These are phyloP conservation scores for Colletotrichum costaricense DNA, from an alignment of 2,329 filamentous ascomycete species.

Conservation along the genomic window DNA sequence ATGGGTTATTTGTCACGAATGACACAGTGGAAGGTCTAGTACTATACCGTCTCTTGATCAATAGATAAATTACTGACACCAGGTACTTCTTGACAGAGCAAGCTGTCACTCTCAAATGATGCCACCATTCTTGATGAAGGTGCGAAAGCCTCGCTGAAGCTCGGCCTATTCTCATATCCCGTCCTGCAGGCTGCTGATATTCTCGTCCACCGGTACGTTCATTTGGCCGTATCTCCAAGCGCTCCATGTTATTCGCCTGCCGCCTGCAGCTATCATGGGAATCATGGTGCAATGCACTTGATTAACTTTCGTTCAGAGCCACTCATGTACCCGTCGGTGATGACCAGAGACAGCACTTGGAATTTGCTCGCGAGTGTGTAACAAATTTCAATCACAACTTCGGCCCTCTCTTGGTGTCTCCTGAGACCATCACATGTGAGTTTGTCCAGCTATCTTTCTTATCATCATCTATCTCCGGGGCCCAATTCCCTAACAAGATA, in stretches of 20 bases:
- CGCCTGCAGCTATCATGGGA: not conserved
- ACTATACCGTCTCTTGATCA: not conserved
- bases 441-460: conserved; percentile 31
- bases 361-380: conserved; percentile 89
- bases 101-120: conserved; percentile 73
- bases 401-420: conserved; percentile 70
- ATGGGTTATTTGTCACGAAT: conserved; percentile 97
- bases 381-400: conserved; percentile 87
- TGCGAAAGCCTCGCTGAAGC: conserved; percentile 74
- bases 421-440: conserved; percentile 78
- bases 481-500: not conserved
- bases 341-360: conserved; percentile 93
- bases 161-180: conserved; percentile 95
- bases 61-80: not conserved
- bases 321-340: conserved; percentile 98
- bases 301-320: conserved; percentile 60
- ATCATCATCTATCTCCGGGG: not conserved
- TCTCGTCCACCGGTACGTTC: conserved; percentile 77
- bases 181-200: conserved; percentile 96
- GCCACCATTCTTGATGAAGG: conserved; percentile 68
- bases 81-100: conserved; percentile 66
- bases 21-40: conserved; percentile 95
- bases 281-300: not conserved
- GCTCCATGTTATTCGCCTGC: not conserved
- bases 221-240: not conserved